Evolutionary conservation across 257 asterid genomes (phyloP), one percentile per base, ranked within the genome.

Genomic region (Solanum pinnatisectum): DNA sequence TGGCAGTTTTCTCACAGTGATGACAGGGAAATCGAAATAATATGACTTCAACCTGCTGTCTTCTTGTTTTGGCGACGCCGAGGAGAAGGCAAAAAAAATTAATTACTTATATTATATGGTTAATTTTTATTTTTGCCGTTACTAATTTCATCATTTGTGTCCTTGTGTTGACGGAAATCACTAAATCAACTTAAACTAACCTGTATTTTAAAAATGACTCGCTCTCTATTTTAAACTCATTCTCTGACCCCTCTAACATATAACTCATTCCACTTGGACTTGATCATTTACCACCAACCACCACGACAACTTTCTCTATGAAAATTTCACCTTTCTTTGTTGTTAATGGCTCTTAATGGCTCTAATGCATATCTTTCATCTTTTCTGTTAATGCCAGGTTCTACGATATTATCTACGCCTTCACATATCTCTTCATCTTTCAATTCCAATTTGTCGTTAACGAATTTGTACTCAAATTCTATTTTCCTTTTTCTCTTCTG

Each of bases 311-410:
- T 0, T n/a, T 35, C 83, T 93, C 94, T 84, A 90, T 93, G 95
- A 92, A 93, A 93, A 93, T 87, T 52, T 86, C 74, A 15, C 83
- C 39, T 15, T 72, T 36, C 59, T 37, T 71, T 72, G 60, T 44
- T 84, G 18, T 39, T 74, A 56, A 87, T 87, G 92, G 67, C 88
- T 78, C 37, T 39, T 74, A 56, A 87, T 87, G 92, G 73, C 88
- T 78, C 37, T 11, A 32, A 33, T 56, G 84, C 68, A 37, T 37
- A 65, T 23, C 88, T 90, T 8, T 70, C 86, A 1, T 15, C 71
- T 8, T 84, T 73, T 16, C 86, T 27, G 8, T 1, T 73, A 6
- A 25, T 15, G 27, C 59, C 92, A 2, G 10, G 82, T 25, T 27
- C 86, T 65, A 23, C 33, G 3, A 16, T 87, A 27, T 87, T 87